Conservation (phyloP, 2,329 filamentous ascomycete genomes). For the Aureobasidium sp. region DNA sequence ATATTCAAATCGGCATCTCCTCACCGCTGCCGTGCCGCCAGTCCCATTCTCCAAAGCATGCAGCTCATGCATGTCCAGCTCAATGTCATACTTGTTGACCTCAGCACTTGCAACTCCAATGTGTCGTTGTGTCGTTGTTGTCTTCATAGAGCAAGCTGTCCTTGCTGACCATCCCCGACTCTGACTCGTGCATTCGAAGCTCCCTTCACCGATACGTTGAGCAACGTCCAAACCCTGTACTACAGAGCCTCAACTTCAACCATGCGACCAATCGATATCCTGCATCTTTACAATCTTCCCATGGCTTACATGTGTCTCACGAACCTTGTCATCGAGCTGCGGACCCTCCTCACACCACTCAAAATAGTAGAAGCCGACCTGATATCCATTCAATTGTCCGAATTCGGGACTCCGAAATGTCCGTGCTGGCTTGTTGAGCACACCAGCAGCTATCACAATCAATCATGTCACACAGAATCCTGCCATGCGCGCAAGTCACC, state of each 20-base stretch:
- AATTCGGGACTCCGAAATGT: neutral
- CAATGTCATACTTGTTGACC: neutral
- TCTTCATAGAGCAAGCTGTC: neutral
- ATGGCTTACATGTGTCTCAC: slow-evolving; percentile 2
- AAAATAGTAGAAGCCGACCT: neutral
- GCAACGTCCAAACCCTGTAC: neutral
- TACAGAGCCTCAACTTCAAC: neutral
- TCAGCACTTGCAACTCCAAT: neutral
- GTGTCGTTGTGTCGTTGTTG: too few relatives aligned
- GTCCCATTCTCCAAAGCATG: too few relatives aligned
- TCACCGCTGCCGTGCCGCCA: neutral
- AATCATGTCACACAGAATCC: slow-evolving; percentile 1
- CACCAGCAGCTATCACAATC: neutral
- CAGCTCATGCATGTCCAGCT: neutral
- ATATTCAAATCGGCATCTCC: neutral
- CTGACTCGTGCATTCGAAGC: slow-evolving; percentile 2
- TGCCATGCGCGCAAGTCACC: neutral
- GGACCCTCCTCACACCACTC: neutral
- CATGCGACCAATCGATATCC: neutral
- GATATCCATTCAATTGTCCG: slow-evolving; percentile 7
- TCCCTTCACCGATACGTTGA: slow-evolving; percentile 1
- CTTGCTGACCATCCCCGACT: slow-evolving; percentile 6
- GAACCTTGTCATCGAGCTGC: neutral
- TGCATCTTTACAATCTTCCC: neutral
- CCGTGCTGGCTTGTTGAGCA: slow-evolving; percentile 5